Evolutionary conservation across 2,329 filamentous ascomycete species (phyloP), one percentile per base, ranked within the genome.

Genomic region (Fusarium sarcochroum): DNA sequence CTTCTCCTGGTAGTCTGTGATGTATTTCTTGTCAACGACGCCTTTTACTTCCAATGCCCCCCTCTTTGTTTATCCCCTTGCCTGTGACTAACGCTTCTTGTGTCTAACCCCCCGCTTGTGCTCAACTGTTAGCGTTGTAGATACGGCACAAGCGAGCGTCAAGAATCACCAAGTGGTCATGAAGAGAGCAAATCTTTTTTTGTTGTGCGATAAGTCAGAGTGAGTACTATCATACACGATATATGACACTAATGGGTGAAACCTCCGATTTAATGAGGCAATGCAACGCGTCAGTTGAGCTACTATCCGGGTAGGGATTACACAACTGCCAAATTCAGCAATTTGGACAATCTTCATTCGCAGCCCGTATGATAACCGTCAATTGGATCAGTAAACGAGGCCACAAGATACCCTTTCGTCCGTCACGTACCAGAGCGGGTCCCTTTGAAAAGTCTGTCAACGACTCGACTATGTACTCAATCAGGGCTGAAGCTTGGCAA

Each of bases 1-100:
- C 27, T 10, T 30, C 48, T 59, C 34, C 60, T 54, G 61, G 52
- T 51, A 57, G 44, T 30, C 23, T 45, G n/a, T 37, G 32, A 45
- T 51, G 53, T 27, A 21, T 50, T 32, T 53, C 41, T 49, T 66
- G 66, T 68, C 65, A 61, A 45, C 25, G 32, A 44, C 60, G 60
- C 66, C 66, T 66, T 66, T 50, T 46, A 37, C 44, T 13, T 41
- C 21, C 30, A 27, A 15, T 21, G 23, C 14, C 51, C 56, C 41
- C 38, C 54, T 44, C 25, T 42, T 49, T 23, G 27, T 34, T 45
- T 49, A 53, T 66, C 23, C 55, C 55, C 55, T 52, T 54, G 34
- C 34, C 38, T 63, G 30, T 15, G 37, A 30, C 55, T 53, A 58
- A 49, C 55, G 38, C 65, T 44, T 66, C 49, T 65, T 41, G 20